A percentile compares a stretch with the other conserved stretches of the same genome.
Conservation (phyloP, 2,329 filamentous ascomycete species). For the Anthostomella pinea region DNA sequence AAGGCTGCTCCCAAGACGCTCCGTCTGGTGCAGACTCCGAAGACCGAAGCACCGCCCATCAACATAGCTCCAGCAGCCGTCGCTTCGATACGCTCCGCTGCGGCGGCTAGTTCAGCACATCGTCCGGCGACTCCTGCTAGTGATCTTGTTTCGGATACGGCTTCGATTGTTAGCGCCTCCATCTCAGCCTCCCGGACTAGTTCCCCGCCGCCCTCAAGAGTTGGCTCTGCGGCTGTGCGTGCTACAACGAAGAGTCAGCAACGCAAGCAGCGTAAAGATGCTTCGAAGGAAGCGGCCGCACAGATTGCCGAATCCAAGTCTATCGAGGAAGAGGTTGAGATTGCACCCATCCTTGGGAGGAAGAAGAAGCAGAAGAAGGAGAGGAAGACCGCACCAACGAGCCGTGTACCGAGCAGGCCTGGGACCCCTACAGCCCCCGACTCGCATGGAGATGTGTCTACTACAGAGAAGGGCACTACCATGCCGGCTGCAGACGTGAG, state of each 20-base stretch:
- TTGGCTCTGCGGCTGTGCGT: slow-evolving; percentile 67
- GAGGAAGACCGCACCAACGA: slow-evolving; percentile 40
- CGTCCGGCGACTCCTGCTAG: slow-evolving; percentile 71
- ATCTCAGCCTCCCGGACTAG: slow-evolving; percentile 65
- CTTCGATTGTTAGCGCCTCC: slow-evolving; percentile 70
- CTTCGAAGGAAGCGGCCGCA: slow-evolving; percentile 60
- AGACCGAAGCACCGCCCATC: slow-evolving; percentile 51
- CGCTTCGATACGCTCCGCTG: slow-evolving; percentile 29
- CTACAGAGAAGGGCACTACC: slow-evolving; percentile 22
- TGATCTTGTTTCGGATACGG: slow-evolving; percentile 73
- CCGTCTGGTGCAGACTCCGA: slow-evolving; percentile 66
- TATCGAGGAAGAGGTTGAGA: slow-evolving; percentile 52
- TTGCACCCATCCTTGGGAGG: slow-evolving; percentile 71
- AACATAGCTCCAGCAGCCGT: slow-evolving; percentile 29
- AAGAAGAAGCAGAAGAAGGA: slow-evolving; percentile 87
- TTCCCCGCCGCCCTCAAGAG: slow-evolving; percentile 64
- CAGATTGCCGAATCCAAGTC: slow-evolving; percentile 50
- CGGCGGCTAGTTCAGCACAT: slow-evolving; percentile 36
- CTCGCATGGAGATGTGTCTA: slow-evolving; percentile 28
- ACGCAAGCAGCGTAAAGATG: slow-evolving; percentile 71
- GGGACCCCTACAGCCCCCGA: slow-evolving; percentile 31
- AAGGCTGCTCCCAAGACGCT: slow-evolving; percentile 61
- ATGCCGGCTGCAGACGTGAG: slow-evolving; percentile 19
- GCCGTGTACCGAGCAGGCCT: slow-evolving; percentile 25
- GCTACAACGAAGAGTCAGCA: slow-evolving; percentile 74